Conservation (phyloP, 352 stramenopile genomes). For the Globisporangium polare region DNA sequence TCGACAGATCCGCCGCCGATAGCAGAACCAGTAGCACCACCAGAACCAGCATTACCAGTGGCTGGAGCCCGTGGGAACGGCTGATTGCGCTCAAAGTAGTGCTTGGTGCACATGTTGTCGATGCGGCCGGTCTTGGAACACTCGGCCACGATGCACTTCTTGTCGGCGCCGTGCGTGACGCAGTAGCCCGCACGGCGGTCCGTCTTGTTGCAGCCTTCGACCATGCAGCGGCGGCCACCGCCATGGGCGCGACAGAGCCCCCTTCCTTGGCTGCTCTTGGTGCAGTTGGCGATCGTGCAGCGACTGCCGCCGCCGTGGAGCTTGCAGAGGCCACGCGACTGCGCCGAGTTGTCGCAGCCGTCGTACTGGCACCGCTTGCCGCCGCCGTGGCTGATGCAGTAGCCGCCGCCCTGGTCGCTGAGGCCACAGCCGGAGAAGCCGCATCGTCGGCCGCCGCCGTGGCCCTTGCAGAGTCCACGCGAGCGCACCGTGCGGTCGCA, state of each 20-base stretch:
- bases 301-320: conserved; percentile 74
- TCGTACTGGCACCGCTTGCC: conserved; percentile 78
- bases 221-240: conserved; percentile 75
- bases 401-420: conserved; percentile 75
- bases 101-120: conserved; percentile 79
- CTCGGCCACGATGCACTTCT: conserved; percentile 74
- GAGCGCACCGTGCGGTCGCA: conserved; percentile 77
- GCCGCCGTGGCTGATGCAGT: conserved; percentile 79
- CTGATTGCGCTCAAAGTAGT: conserved; percentile 80
- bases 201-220: conserved; percentile 84
- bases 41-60: background rate
- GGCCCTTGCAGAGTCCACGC: conserved; percentile 74
- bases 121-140: conserved; percentile 83
- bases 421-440: conserved; percentile 61
- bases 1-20: background rate
- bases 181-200: conserved; percentile 74
- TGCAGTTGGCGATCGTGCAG: conserved; percentile 76
- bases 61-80: conserved; percentile 11
- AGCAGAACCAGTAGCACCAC: background rate
- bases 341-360: conserved; percentile 76
- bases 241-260: conserved; percentile 82
- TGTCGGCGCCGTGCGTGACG: conserved; percentile 78
- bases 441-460: conserved; percentile 71
- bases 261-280: conserved; percentile 83
- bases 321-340: conserved; percentile 81